phyloP scores from a whole-genome alignment of 495 filamentous ascomycete genomes.

The Hypomontagnella monticulosa region DNA sequence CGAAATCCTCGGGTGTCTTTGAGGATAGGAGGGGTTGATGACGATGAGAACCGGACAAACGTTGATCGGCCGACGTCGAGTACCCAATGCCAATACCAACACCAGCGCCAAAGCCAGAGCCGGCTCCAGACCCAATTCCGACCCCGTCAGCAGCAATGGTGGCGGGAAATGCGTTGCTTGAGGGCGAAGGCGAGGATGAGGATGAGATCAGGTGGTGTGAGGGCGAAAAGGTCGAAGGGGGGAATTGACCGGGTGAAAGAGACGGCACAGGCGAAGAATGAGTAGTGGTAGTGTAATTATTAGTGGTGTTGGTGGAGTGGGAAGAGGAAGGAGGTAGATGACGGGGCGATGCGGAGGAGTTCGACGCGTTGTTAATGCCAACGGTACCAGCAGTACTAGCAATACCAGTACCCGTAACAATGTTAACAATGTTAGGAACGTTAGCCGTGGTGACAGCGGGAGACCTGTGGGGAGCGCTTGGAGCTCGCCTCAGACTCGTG shows the following conservation, averaged over 20 bases:
- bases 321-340: conserved; percentile 38
- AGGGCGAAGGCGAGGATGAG: conserved; percentile 48
- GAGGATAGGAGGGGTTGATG: conserved; percentile 64
- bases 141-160: conserved; percentile 28
- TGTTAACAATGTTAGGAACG: neutral
- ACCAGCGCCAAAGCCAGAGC: conserved; percentile 35
- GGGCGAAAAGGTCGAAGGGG: conserved; percentile 51
- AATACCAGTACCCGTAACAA: conserved; percentile 17
- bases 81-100: conserved; percentile 42
- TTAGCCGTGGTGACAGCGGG: conserved; percentile 54
- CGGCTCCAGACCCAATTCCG: conserved; percentile 34
- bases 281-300: conserved; percentile 40
- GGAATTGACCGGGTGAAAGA: conserved; percentile 43
- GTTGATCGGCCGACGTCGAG: conserved; percentile 54
- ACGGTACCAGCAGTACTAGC: conserved; percentile 41
- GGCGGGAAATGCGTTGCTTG: conserved; percentile 27
- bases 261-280: conserved; percentile 51
- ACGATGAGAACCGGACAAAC: conserved; percentile 45
- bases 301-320: conserved; percentile 1
- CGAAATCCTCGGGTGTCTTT: conserved; percentile 74
- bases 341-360: conserved; percentile 54
- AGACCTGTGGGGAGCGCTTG: conserved; percentile 68
- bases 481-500: conserved; percentile 70
- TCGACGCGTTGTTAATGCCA: conserved; percentile 42
- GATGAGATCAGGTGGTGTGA: conserved; percentile 55